Evolutionary conservation across 2,329 filamentous ascomycete genomes (phyloP).

Genomic region (Sphaerulina musiva): DNA sequence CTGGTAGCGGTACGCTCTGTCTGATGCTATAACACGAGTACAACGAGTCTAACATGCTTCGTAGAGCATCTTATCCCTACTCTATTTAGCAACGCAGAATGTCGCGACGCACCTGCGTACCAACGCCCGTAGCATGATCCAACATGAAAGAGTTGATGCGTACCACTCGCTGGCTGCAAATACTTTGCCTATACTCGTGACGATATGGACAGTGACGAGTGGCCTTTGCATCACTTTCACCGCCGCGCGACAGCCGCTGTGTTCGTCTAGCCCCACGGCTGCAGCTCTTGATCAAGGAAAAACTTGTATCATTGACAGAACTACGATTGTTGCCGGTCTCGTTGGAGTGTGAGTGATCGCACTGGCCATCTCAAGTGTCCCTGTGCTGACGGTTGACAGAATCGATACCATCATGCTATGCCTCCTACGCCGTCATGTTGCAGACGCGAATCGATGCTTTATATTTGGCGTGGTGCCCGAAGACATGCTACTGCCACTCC

Average conservation of each 20-base stretch:
- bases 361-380: neutral
- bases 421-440: slow-evolving; percentile 24
- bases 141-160: slow-evolving; percentile 16
- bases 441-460: slow-evolving; percentile 23
- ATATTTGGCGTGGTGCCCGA: slow-evolving; percentile 24
- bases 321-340: slow-evolving; percentile 22
- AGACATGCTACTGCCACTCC: slow-evolving; percentile 18
- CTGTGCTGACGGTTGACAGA: slow-evolving; percentile 14
- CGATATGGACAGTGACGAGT: slow-evolving; percentile 24
- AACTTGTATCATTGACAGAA: slow-evolving; percentile 26
- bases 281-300: slow-evolving; percentile 16
- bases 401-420: slow-evolving; percentile 21
- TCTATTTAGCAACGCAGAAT: slow-evolving; percentile 20
- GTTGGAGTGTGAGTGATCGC: slow-evolving; percentile 23
- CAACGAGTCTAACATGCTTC: slow-evolving; percentile 1
- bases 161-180: slow-evolving; percentile 18
- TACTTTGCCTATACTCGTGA: slow-evolving; percentile 18
- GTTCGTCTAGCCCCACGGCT: slow-evolving; percentile 3
- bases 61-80: slow-evolving; percentile 19
- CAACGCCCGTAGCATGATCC: slow-evolving; percentile 12
- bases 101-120: slow-evolving; percentile 15
- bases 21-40: neutral
- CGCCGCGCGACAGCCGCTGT: slow-evolving; percentile 19
- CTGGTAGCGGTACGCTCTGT: slow-evolving; percentile 14
- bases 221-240: slow-evolving; percentile 26